Evolutionary conservation across 1,284 basidiomycete species (phyloP), one percentile per base, ranked within the genome.

Genomic region (Gastroboletus turbinatus): DNA sequence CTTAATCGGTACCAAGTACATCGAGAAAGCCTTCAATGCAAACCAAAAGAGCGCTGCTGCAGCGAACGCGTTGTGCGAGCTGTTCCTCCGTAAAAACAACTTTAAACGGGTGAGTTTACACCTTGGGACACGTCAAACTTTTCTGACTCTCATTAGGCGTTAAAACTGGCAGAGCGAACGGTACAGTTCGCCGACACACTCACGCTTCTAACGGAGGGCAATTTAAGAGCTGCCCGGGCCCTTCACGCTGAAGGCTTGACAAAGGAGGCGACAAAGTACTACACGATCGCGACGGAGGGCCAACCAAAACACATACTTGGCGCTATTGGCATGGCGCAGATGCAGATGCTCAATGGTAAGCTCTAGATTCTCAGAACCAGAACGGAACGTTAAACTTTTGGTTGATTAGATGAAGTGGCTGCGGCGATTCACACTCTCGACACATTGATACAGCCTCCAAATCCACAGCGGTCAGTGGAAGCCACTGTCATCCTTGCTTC

Each of bases 131-230:
- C 13, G 0, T 30, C 10, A 23, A 21, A 33, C 17, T 14, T 36
- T 40, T 60, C 27, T 66, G 27, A 58, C 27, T 16, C 27, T 29
- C 25, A 6, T 10, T 23, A 94, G 84, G 92, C 93, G 0, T 74
- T 94, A 52, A 98, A 97, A 76, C 78, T 97, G 17, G 94, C 94
- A 5, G 96, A 98, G 68, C 83, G 94, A 49, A 91, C 94, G 0
- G 85, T 98, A 36, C 94, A 97, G 69, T 96, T 90, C 67, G 89
- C 94, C 0, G 94, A 97, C 63, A 93, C 92, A 0, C 79, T 91
- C 50, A 83, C 90, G 0, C 73, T 89, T 49, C 80, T 90, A 46
- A 88, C 82, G n/a, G 93, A 89, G 68, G 92, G 84, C 27, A 90
- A 88, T 73, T 76, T 94, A 53, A 78, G 90, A 61, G 84, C 87